Percentiles rank a stretch among this genome's conserved stretches.
Conservation (phyloP, 768 basidiomycete genomes). For the Russula olivacea region DNA sequence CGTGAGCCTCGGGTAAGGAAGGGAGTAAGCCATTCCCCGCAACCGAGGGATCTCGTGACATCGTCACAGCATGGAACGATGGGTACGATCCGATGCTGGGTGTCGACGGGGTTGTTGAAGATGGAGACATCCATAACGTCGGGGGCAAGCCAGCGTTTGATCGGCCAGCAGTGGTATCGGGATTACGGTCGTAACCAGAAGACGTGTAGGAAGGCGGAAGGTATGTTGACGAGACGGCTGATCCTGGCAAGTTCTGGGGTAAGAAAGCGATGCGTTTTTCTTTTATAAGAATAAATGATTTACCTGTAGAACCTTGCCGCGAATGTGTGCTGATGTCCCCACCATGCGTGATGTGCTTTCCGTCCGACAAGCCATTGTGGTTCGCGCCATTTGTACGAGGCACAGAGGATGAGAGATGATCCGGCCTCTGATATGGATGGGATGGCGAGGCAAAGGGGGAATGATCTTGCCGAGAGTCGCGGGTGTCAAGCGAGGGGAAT, state of each 20-base stretch:
- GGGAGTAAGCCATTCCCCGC: slow-evolving; percentile 27
- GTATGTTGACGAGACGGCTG: slow-evolving; percentile 14
- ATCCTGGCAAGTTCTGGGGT: slow-evolving; percentile 10
- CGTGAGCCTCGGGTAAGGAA: slow-evolving; percentile 29
- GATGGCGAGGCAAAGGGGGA: slow-evolving; percentile 2
- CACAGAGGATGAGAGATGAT: not conserved
- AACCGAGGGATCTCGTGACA: slow-evolving; percentile 14
- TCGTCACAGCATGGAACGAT: slow-evolving; percentile 17
- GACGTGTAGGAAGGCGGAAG: slow-evolving; percentile 26
- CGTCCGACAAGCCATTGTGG: not conserved
- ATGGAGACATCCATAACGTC: slow-evolving; percentile 81
- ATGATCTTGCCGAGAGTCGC: slow-evolving; percentile 3
- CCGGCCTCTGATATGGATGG: slow-evolving; percentile 5
- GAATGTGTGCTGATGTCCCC: slow-evolving; percentile 5
- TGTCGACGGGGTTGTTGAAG: slow-evolving; percentile 43
- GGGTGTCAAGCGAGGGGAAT: slow-evolving; percentile 1
- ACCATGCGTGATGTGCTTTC: not conserved
- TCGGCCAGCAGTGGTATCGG: slow-evolving; percentile 40
- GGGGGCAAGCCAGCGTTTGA: slow-evolving; percentile 56
- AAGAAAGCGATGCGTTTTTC: not conserved
- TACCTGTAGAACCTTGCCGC: slow-evolving; percentile 20
- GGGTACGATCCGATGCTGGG: slow-evolving; percentile 33
- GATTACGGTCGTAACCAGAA: slow-evolving; percentile 27
- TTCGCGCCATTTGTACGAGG: slow-evolving; percentile 1
- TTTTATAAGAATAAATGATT: not conserved